Base-by-base conservation (phyloP, 768 basidiomycete genomes). In the Zangia roseola region DNA sequence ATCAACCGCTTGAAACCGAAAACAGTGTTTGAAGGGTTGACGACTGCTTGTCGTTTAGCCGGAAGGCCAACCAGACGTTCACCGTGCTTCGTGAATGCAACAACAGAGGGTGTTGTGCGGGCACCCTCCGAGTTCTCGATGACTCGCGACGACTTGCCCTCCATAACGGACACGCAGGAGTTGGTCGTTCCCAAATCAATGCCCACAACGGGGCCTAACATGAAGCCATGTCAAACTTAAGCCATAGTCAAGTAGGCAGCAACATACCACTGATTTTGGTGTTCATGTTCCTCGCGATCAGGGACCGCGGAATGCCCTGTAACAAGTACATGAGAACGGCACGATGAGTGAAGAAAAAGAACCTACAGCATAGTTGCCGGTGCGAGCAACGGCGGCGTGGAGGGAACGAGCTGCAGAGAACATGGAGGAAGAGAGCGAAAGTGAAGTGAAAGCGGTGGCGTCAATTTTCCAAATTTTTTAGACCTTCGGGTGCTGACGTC, bases 51-150 rank as follows among this genome's bases (percentile, higher is more conserved):
- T 41, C 94, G 91, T 73, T 97, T 94, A 10, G 95, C 97, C 20
- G 95, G 94, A 36, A 97, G 82, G 70, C 95, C 95, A 51, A 97
- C 87, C 26, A 97, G 79, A 50, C 95, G 92, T 69, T 99, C 97
- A 48, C 92, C 93, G 61, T 97, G 94, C 71, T 97, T 97, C 47
- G 97, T 93, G 80, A 99, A 99, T 33, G 95, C 95, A 57, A 98
- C 92, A 47, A 97, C 93, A 33, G 97, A 99, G 3, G 97, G 97
- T 14, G 97, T 99, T 54, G 97, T 98, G 58, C 97, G 85, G 49
- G 89, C 90, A 76, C 97, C 95, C 76, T 98, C 95, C 6, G 94
- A 76, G 76, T 98, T 98, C 74, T 97, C 97, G 58, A 99, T 88
- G 55, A 98, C 95, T 57, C 91, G 88, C 42, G 94, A 82, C 30